Evolutionary conservation across 2,329 filamentous ascomycete species (phyloP).

Genomic region (Colletotrichum tropicale): DNA sequence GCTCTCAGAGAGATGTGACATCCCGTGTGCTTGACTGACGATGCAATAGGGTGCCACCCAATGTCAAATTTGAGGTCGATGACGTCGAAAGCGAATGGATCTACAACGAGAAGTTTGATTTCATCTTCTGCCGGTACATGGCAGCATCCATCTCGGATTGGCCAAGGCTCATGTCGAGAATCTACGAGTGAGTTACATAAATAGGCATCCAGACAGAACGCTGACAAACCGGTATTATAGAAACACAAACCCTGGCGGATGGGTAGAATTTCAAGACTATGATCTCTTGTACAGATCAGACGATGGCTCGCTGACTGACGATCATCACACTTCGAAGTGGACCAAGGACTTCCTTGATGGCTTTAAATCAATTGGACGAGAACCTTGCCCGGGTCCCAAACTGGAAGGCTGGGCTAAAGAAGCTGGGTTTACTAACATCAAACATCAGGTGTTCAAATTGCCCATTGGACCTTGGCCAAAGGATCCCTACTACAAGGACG

Average conservation of each 20-base stretch:
- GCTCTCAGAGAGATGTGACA: too few relatives aligned
- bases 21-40: not conserved
- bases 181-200: conserved; percentile 24
- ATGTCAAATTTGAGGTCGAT: conserved; percentile 40
- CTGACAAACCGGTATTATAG: conserved; percentile 15
- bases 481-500: conserved; percentile 25
- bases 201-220: not conserved
- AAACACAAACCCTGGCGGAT: conserved; percentile 38
- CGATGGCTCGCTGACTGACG: conserved; percentile 22
- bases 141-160: conserved; percentile 35
- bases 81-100: conserved; percentile 34
- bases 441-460: conserved; percentile 34
- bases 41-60: conserved; percentile 29
- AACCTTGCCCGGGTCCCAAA: conserved; percentile 23
- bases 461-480: conserved; percentile 37
- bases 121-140: conserved; percentile 39
- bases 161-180: conserved; percentile 24
- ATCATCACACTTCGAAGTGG: conserved; percentile 17
- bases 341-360: conserved; percentile 27
- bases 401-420: conserved; percentile 32
- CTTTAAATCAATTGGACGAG: conserved; percentile 20
- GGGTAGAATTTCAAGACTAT: conserved; percentile 28
- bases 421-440: conserved; percentile 40
- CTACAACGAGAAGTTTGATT: conserved; percentile 31
- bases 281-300: conserved; percentile 22